Evolutionary conservation across 345 rosid genomes (phyloP), one percentile per base, ranked within the genome.

Genomic region (Pelargonium nanum): DNA sequence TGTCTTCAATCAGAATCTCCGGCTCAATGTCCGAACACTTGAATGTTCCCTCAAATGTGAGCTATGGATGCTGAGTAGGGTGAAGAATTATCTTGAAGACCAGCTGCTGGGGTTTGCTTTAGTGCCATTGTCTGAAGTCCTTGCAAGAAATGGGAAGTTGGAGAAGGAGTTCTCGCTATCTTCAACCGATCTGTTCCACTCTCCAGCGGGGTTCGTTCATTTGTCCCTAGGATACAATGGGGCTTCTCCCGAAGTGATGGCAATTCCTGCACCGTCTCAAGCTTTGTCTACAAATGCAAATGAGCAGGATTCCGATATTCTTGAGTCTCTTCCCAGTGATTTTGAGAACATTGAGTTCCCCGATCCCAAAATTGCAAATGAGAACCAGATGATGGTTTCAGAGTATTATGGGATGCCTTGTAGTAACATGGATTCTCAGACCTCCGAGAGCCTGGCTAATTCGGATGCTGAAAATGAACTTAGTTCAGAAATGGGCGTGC

Each of bases 31-130:
- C 56, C 77, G 71, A 64, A 82, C 80, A 20, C 22, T 86, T 24
- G 96, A 90, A 13, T 69, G 81, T 68, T 90, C 89, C 32, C 92
- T 94, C 54, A 94, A 84, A 67, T 88, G 97, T 65, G 99, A 94
- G 81, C 67, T 94, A 68, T 94, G 79, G 76, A 94, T 94, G 99
- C 81, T 94, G 95, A 94, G 99, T 67, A 79, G 99, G 79, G 99
- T 90, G 74, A 90, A 65, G 83, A 94, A 94, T 66, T 94, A 94
- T 77, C 90, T 94, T 0, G 99, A 87, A 71, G 99, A 94, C 75
- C 99, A 94, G 81, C 68, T 90, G 70, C 79, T 94, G 62, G 99
- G 99, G 32, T 81, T 94, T 58, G 78, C 96, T 32, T 62, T 90
- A 80, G 96, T 94, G 65, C 97, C 99, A 22, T 69, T 90, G 75